phyloP scores from a whole-genome alignment of 768 basidiomycete species.

The Leccinum uliginosum region DNA sequence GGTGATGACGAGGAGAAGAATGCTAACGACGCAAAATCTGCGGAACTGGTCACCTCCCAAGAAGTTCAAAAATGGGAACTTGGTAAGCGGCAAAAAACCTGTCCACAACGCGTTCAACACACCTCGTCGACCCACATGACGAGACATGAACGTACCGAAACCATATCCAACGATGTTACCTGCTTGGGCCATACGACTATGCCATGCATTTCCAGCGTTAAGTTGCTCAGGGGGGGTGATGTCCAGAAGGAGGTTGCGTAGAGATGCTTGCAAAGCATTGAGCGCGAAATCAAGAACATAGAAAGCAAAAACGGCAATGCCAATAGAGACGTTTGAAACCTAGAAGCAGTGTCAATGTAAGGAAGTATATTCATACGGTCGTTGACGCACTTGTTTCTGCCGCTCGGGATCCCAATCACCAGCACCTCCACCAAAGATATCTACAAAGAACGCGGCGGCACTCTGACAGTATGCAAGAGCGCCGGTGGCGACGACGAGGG shows the following conservation, averaged over 20 bases:
- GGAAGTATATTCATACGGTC: background rate
- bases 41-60: slow-evolving; percentile 93
- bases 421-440: slow-evolving; percentile 65
- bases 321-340: slow-evolving; percentile 72
- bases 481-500: slow-evolving; percentile 74
- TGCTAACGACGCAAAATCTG: slow-evolving; percentile 88
- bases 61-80: slow-evolving; percentile 70
- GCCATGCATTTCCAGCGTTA: slow-evolving; percentile 96
- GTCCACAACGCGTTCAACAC: slow-evolving; percentile 7
- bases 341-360: slow-evolving; percentile 23
- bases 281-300: slow-evolving; percentile 96
- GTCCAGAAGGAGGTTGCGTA: slow-evolving; percentile 92
- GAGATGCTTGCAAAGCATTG: slow-evolving; percentile 90
- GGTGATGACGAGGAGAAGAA: slow-evolving; percentile 71
- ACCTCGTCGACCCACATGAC: background rate
- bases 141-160: slow-evolving; percentile 53
- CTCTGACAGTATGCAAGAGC: slow-evolving; percentile 79
- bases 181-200: slow-evolving; percentile 93
- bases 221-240: slow-evolving; percentile 85
- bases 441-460: slow-evolving; percentile 70
- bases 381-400: slow-evolving; percentile 48
- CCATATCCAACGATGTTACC: slow-evolving; percentile 95
- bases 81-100: slow-evolving; percentile 87
- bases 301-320: slow-evolving; percentile 83
- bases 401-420: slow-evolving; percentile 87